phyloP scores from a whole-genome alignment of 331 rosid species.

The Saraca asoca region DNA sequence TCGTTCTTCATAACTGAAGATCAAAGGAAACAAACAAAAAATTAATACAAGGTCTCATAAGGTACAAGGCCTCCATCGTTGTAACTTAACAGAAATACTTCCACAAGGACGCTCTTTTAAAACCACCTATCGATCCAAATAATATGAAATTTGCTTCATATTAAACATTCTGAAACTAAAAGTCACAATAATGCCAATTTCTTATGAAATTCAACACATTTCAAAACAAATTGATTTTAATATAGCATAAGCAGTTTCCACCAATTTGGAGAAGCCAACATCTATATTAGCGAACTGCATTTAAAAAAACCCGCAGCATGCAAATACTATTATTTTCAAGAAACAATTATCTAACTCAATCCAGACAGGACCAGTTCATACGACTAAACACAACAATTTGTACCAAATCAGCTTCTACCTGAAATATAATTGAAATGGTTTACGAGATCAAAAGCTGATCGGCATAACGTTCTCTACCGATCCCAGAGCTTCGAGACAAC shows the following conservation, averaged over 20 bases:
- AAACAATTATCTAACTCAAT: neutral
- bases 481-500: neutral
- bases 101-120: neutral
- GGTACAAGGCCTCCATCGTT: neutral
- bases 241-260: neutral
- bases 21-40: too few species aligned
- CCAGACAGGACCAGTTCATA: neutral
- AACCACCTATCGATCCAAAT: neutral
- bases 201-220: slow-evolving; percentile 14
- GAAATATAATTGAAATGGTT: slow-evolving; percentile 9
- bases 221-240: neutral
- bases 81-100: neutral
- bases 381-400: slow-evolving; percentile 3
- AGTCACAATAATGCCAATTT: neutral
- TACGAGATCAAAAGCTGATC: neutral
- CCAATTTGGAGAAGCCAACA: neutral
- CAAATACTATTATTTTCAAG: neutral
- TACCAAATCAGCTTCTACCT: slow-evolving; percentile 18
- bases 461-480: neutral
- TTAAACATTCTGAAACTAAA: neutral
- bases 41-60: too few species aligned
- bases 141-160: neutral
- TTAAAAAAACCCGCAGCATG: neutral
- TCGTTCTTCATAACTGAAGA: too few species aligned
- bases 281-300: neutral